Percentiles rank a stretch among this genome's conserved stretches.
phyloP scores from a whole-genome alignment of 768 basidiomycete species.

The Mycena kentingensis region DNA sequence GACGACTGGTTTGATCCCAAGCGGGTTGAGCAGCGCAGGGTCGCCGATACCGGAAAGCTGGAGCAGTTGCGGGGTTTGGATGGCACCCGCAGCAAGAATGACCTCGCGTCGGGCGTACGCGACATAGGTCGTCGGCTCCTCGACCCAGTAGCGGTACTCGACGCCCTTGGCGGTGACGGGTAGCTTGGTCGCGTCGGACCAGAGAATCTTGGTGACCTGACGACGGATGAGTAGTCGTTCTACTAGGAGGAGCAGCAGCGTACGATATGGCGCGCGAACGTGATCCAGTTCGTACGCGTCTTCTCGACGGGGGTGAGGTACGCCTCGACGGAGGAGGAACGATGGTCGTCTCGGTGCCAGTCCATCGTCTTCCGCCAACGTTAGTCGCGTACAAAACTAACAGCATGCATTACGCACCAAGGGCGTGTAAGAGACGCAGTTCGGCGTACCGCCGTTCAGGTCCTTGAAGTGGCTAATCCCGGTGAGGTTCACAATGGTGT shows the following conservation, averaged over 20 bases:
- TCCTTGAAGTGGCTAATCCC: conserved; percentile 52
- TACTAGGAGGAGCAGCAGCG: too few relatives aligned
- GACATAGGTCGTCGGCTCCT: conserved; percentile 40
- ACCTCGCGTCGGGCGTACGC: conserved; percentile 50
- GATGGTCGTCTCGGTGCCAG: conserved; percentile 50
- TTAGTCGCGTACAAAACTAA: not conserved
- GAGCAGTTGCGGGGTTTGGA: conserved; percentile 50
- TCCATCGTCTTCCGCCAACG: conserved; percentile 42
- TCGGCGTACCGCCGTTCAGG: conserved; percentile 56
- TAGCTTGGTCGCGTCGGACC: conserved; percentile 32
- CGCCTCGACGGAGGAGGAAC: conserved; percentile 56
- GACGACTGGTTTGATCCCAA: conserved; percentile 50
- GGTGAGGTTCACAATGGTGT: conserved; percentile 48
- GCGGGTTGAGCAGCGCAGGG: conserved; percentile 40
- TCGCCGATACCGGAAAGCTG: conserved; percentile 64
- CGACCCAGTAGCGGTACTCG: conserved; percentile 43
- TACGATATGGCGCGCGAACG: conserved; percentile 45
- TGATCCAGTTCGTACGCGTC: conserved; percentile 49
- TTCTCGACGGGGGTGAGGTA: conserved; percentile 57
- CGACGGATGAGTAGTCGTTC: too few relatives aligned
- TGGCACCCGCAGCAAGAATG: conserved; percentile 56
- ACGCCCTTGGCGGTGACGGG: conserved; percentile 49
- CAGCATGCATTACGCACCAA: conserved; percentile 34
- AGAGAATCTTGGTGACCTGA: conserved; percentile 49
- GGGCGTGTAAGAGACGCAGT: conserved; percentile 58